Evolutionary conservation across 2,329 filamentous ascomycete species (phyloP).

Genomic region (Acephala macrosclerotiorum): DNA sequence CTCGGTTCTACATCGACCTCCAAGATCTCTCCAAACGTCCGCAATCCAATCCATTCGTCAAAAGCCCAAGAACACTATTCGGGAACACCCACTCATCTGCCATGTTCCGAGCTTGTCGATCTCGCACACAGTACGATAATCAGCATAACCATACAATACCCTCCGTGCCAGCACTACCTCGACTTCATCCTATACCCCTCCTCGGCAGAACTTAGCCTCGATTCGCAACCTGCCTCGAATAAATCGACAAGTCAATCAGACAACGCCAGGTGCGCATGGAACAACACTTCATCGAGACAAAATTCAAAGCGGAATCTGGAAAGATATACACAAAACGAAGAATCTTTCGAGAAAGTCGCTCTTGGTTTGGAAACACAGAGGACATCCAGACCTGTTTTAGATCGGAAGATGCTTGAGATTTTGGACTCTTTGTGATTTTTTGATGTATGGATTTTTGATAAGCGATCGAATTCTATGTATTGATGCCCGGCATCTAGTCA

Average conservation of each 20-base stretch:
- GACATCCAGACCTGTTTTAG: not conserved
- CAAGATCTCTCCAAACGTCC: not conserved
- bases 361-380: constrained; percentile 5
- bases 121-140: not conserved
- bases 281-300: not conserved
- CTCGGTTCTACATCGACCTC: not conserved
- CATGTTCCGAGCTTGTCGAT: not conserved
- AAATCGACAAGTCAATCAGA: not conserved
- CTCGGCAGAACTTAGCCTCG: not conserved
- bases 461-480: not conserved
- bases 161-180: not conserved
- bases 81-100: not conserved
- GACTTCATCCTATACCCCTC: not conserved
- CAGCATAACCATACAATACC: not conserved
- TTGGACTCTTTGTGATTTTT: not conserved
- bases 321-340: not conserved
- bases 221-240: not conserved
- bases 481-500: not conserved
- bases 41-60: not conserved
- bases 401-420: not conserved
- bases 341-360: constrained; percentile 10
- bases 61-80: not conserved
- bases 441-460: not conserved
- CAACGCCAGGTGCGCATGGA: not conserved
- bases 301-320: not conserved